These are phyloP conservation scores for Penicillium atrosanguineum DNA, from an alignment of 495 filamentous ascomycete species.

Conservation along the genomic window DNA sequence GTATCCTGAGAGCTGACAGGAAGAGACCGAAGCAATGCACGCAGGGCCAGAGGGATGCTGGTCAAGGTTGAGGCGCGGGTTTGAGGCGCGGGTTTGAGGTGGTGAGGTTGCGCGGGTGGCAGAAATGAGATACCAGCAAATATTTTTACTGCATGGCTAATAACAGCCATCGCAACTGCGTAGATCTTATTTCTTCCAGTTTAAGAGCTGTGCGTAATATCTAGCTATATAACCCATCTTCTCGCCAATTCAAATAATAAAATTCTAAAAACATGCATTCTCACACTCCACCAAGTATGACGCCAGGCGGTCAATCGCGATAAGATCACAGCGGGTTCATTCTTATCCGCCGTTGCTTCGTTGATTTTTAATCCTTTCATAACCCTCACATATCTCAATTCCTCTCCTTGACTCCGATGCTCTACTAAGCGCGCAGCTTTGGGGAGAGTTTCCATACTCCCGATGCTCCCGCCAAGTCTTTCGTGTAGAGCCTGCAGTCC, in stretches of 20 bases:
- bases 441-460: too few relatives aligned
- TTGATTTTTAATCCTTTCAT: slow-evolving; percentile 19
- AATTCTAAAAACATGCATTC: not conserved
- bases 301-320: slow-evolving; percentile 34
- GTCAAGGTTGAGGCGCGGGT: slow-evolving; percentile 2
- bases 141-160: not conserved
- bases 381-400: not conserved
- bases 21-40: not conserved
- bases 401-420: not conserved
- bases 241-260: not conserved
- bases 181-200: not conserved
- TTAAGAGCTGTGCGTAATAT: not conserved
- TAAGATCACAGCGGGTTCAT: slow-evolving; percentile 13
- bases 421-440: too few relatives aligned
- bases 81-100: slow-evolving; percentile 9
- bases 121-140: slow-evolving; percentile 20
- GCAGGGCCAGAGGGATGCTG: not conserved
- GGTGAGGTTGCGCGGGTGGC: slow-evolving; percentile 17
- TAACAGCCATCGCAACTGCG: not conserved
- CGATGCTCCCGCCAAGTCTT: slow-evolving; percentile 26
- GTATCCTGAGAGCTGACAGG: not conserved
- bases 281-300: slow-evolving; percentile 9
- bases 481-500: slow-evolving; percentile 39
- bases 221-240: not conserved
- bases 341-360: slow-evolving; percentile 21